Evolutionary conservation across 202 grass and related monocot genomes (phyloP).

Genomic region (Cymbopogon flexuosus): DNA sequence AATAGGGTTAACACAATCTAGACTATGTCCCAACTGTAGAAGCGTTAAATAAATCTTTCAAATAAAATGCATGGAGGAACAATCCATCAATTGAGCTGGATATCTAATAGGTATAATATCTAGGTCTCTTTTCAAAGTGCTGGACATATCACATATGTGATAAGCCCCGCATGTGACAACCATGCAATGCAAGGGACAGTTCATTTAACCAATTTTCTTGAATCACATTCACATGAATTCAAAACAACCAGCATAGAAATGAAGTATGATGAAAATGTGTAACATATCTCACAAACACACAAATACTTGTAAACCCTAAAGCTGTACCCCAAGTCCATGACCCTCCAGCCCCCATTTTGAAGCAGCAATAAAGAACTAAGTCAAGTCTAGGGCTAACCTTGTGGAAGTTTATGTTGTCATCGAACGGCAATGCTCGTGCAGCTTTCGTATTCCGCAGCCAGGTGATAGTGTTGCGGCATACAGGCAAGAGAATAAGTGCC

Average conservation of each 20-base stretch:
- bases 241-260: not conserved
- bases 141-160: slow-evolving; percentile 8
- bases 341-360: not conserved
- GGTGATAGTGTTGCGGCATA: slow-evolving; percentile 93
- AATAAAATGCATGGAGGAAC: not conserved
- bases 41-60: slow-evolving; percentile 14
- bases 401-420: slow-evolving; percentile 99
- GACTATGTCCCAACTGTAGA: not conserved
- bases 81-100: slow-evolving; percentile 4
- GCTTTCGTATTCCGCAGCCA: slow-evolving; percentile 86
- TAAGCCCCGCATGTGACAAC: not conserved
- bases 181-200: not conserved
- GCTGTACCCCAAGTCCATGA: not conserved
- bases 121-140: not conserved
- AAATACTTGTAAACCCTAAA: not conserved
- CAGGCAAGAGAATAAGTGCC: slow-evolving; percentile 86
- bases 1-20: not conserved
- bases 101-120: not conserved
- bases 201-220: not conserved
- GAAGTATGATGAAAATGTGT: not conserved
- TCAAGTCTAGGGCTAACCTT: slow-evolving; percentile 56
- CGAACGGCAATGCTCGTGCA: slow-evolving; percentile 75
- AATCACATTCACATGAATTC: not conserved
- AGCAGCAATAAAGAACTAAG: not conserved
- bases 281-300: not conserved